A percentile compares a stretch with the other conserved stretches of the same genome.
Evolutionary conservation across 2,329 filamentous ascomycete genomes (phyloP).

Genomic region (Paraphoma chrysanthemicola): DNA sequence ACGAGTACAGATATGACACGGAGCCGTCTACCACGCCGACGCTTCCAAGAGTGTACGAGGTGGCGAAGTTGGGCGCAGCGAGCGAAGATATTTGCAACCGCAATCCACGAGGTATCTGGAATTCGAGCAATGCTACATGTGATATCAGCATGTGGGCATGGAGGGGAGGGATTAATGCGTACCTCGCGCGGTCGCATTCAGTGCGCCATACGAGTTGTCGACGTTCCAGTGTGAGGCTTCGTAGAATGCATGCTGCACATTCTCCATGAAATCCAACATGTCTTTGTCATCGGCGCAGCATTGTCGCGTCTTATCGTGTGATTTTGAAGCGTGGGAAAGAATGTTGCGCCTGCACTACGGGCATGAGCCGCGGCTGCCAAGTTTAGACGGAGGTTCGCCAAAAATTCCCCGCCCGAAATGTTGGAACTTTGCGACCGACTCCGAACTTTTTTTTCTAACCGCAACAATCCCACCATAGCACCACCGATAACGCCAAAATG

Average conservation of each 20-base stretch:
- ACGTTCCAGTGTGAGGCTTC: slow-evolving; percentile 85
- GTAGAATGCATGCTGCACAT: slow-evolving; percentile 90
- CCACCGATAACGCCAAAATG: slow-evolving; percentile 64
- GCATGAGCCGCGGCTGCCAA: slow-evolving; percentile 37
- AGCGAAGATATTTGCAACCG: slow-evolving; percentile 89
- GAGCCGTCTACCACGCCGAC: slow-evolving; percentile 93
- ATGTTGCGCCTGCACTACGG: not conserved
- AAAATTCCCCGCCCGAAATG: slow-evolving; percentile 40
- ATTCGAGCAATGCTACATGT: slow-evolving; percentile 78
- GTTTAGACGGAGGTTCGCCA: slow-evolving; percentile 30
- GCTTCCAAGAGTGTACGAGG: slow-evolving; percentile 88
- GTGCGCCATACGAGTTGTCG: slow-evolving; percentile 88
- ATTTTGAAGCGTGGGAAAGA: not conserved
- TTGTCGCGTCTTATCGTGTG: slow-evolving; percentile 13
- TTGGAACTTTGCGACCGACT: slow-evolving; percentile 20
- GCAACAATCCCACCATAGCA: slow-evolving; percentile 10
- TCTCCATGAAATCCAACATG: slow-evolving; percentile 98
- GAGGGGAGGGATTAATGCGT: slow-evolving; percentile 33
- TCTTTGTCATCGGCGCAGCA: slow-evolving; percentile 41
- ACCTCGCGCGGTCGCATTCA: slow-evolving; percentile 86
- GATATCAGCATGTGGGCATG: slow-evolving; percentile 14
- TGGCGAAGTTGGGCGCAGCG: slow-evolving; percentile 90
- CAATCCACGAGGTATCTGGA: slow-evolving; percentile 82
- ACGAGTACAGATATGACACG: slow-evolving; percentile 96
- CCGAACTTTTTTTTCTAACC: slow-evolving; percentile 35